Conservation (phyloP, 2,329 filamentous ascomycete species). For the Plenodomus tracheiphilus region DNA sequence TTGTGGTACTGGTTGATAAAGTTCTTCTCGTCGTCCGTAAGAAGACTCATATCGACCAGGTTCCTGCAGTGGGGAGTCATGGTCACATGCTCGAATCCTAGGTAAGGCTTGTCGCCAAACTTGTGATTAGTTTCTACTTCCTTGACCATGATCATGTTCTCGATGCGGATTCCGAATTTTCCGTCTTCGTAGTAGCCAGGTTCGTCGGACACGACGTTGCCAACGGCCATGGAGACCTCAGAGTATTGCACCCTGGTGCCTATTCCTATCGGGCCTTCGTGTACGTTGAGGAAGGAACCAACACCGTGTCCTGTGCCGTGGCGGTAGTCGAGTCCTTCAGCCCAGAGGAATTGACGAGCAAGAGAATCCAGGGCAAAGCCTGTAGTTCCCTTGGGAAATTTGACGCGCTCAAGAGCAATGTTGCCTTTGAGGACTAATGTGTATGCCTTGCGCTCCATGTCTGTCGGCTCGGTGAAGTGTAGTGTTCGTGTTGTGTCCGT, state of each 20-base stretch:
- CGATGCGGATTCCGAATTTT: slow-evolving; percentile 90
- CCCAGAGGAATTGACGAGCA: slow-evolving; percentile 91
- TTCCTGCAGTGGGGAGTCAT: slow-evolving; percentile 95
- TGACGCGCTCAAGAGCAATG: slow-evolving; percentile 80
- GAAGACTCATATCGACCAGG: slow-evolving; percentile 73
- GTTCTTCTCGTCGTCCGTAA: slow-evolving; percentile 73
- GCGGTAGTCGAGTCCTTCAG: slow-evolving; percentile 88
- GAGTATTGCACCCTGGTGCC: slow-evolving; percentile 89
- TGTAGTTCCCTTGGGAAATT: slow-evolving; percentile 94
- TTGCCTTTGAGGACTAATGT: slow-evolving; percentile 94
- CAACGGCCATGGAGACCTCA: slow-evolving; percentile 85
- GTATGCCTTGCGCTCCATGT: slow-evolving; percentile 84
- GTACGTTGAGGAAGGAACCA: slow-evolving; percentile 93
- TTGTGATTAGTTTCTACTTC: slow-evolving; percentile 84
- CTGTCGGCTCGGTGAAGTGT: slow-evolving; percentile 84
- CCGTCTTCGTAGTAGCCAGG: slow-evolving; percentile 98
- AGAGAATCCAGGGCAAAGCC: slow-evolving; percentile 89
- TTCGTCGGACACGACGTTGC: slow-evolving; percentile 94
- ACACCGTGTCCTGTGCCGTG: slow-evolving; percentile 97
- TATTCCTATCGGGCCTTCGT: slow-evolving; percentile 96
- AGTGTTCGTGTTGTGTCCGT: slow-evolving; percentile 94
- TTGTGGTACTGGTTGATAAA: slow-evolving; percentile 89
- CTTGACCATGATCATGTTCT: slow-evolving; percentile 90
- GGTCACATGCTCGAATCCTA: slow-evolving; percentile 96
- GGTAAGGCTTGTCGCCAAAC: slow-evolving; percentile 91